A percentile compares a stretch with the other conserved stretches of the same genome.
Evolutionary conservation across 257 asterid species (phyloP).

Genomic region (Cinchona pubescens): DNA sequence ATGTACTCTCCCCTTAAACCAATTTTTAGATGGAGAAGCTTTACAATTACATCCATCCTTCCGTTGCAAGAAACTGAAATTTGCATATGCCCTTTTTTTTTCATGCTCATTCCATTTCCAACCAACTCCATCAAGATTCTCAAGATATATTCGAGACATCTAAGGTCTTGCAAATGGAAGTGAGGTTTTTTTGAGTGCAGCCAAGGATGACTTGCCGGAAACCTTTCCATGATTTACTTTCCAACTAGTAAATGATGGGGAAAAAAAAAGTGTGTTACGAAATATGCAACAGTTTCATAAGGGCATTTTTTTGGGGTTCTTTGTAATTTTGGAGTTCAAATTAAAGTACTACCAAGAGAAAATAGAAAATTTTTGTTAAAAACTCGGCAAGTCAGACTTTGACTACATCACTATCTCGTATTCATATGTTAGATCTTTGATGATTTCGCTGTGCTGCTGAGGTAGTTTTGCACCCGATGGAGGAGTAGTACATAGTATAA

Average conservation of each 20-base stretch:
- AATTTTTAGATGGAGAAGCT: neutral
- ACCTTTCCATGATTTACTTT: neutral
- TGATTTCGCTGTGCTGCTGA: conserved; percentile 12
- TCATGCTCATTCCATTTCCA: neutral
- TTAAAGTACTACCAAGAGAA: neutral
- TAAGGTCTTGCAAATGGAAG: conserved; percentile 40
- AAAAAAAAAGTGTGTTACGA: neutral
- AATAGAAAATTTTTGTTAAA: neutral
- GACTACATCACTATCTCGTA: conserved; percentile 43
- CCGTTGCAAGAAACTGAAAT: neutral
- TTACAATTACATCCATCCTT: no score
- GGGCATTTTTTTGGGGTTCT: no score
- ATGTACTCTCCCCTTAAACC: neutral
- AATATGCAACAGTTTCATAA: neutral
- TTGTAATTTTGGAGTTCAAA: neutral
- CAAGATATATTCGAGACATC: conserved; percentile 24
- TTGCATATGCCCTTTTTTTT: neutral
- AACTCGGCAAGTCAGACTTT: conserved; percentile 38
- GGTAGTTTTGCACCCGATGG: neutral
- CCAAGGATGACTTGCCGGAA: conserved; percentile 68
- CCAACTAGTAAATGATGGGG: neutral
- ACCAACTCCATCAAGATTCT: neutral
- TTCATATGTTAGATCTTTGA: conserved; percentile 36
- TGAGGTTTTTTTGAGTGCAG: conserved; percentile 36
- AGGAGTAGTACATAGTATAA: no score